Evolutionary conservation across 2,329 filamentous ascomycete genomes (phyloP), one percentile per base, ranked within the genome.

Genomic region (Simplicillium aogashimaense): DNA sequence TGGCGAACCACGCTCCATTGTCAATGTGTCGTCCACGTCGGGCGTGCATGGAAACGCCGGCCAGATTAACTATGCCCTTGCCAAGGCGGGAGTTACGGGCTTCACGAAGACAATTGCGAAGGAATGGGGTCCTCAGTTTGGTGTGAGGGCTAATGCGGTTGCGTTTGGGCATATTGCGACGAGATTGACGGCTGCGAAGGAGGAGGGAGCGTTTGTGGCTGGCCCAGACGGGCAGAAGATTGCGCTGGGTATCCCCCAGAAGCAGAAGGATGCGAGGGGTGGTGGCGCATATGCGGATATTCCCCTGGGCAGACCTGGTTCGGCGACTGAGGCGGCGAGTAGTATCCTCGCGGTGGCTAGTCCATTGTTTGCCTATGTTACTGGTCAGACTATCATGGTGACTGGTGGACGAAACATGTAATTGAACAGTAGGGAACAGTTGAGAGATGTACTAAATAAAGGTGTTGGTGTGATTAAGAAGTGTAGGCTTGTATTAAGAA

Each of bases 21-120:
- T 94, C 65, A 94, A 92, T 60, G 86, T 95, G 58, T 84, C 78
- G 41, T 85, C 78, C 39, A 94, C 87, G 1, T 85, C 77, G 28
- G 87, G 88, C 39, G 68, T 92, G 11, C 78, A 94, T 60, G 88
- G 88, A 41, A 94, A 94, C 56, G 84, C 86, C 7, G 87, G 87
- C n/a, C 87, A 94, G 69, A 78, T 83, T 51, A 95, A 94, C 70
- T 94, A 94, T 61, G 75, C 83, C 29, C 67, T 89, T 36, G 88
- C 85, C 40, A 94, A 94, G 67, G 84, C 87, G 3, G 88, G 86
- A 35, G 77, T 94, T 12, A 76, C 76, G 10, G 88, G 88, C 6
- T 72, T 94, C 43, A 89, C 83, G 43, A 94, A 92, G 67, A 88
- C 86, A 2, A 86, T 94, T 55, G 86, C 87, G 3, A 94, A 94